Evolutionary conservation across 768 basidiomycete genomes (phyloP), one percentile per base, ranked within the genome.

Genomic region (Agrocybe praecox): DNA sequence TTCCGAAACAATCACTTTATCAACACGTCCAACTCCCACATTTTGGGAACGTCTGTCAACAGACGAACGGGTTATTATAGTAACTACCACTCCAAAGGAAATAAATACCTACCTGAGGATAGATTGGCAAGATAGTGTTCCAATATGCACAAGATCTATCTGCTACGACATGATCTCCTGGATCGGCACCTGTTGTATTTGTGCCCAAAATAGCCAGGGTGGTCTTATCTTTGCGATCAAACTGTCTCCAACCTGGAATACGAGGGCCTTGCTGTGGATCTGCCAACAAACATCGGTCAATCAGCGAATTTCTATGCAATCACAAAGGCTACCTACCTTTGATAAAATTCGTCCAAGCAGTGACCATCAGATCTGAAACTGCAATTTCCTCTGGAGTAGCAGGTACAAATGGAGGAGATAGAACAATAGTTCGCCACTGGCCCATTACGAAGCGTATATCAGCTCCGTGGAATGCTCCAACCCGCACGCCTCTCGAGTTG

Each of bases 341-440:
- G 55, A 73, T 61, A 50, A 73, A 73, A 52, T 73, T 73, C n/a
- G 68, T 69, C 72, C 72, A 73, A 9, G 70, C 72, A n/a, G 59
- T 64, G 21, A 71, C 68, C 70, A 72, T 71, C 26, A 69, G 46
- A 57, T 72, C 69, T 11, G 70, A 73, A n/a, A 73, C 62, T 14
- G 53, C 56, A 22, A 73, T 64, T 54, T 72, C 61, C 18, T 70
- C 67, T 12, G 59, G 51, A 2, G 69, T 70, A 0, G 72, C 72
- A 18, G 65, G 59, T 10, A 70, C 62, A 49, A 70, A 71, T 1
- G 72, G 72, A 10, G 67, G 72, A 1, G 66, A 66, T 14, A 70
- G 51, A 2, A 69, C 68, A 46, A 73, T 73, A 4, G 67, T 70
- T 34, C 70, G 53, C 69, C 70, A 72, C 23, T 52, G 52, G 1